Percentiles rank a stretch among this genome's conserved stretches.
phyloP scores from a whole-genome alignment of 1,284 basidiomycete species.

The Flammula alnicola region DNA sequence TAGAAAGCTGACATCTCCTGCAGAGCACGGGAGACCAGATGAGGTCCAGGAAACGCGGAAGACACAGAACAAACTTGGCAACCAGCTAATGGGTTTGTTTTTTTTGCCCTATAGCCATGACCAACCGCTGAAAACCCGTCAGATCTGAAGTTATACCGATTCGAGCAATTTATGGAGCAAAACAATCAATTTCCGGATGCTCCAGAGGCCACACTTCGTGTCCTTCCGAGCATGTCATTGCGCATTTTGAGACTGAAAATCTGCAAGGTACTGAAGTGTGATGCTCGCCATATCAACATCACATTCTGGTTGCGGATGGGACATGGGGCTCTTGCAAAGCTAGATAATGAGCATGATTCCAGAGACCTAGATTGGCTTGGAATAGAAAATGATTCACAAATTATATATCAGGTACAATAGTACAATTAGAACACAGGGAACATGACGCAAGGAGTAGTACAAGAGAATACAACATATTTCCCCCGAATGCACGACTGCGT shows the following conservation, averaged over 20 bases:
- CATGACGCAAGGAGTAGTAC: neutral
- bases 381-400: slow-evolving; percentile 60
- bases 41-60: slow-evolving; percentile 36
- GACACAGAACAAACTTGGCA: slow-evolving; percentile 59
- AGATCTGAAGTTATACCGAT: slow-evolving; percentile 28
- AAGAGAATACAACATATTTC: neutral
- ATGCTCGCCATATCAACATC: slow-evolving; percentile 34
- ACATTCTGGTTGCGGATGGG: slow-evolving; percentile 60
- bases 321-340: slow-evolving; percentile 47
- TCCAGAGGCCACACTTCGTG: slow-evolving; percentile 45
- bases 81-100: slow-evolving; percentile 61
- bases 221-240: slow-evolving; percentile 70
- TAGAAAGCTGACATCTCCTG: slow-evolving; percentile 9
- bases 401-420: slow-evolving; percentile 40
- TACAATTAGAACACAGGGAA: slow-evolving; percentile 3
- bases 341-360: slow-evolving; percentile 49
- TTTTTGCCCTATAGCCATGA: slow-evolving; percentile 1
- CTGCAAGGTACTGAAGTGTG: slow-evolving; percentile 47
- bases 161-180: slow-evolving; percentile 11
- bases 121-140: neutral
- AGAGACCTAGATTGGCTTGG: slow-evolving; percentile 74
- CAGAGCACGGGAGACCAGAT: slow-evolving; percentile 68
- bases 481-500: too few species aligned
- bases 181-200: slow-evolving; percentile 12
- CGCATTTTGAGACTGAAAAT: slow-evolving; percentile 59